Evolutionary conservation across 306 rosid species (phyloP).

Genomic region (Quercus aquifolioides): DNA sequence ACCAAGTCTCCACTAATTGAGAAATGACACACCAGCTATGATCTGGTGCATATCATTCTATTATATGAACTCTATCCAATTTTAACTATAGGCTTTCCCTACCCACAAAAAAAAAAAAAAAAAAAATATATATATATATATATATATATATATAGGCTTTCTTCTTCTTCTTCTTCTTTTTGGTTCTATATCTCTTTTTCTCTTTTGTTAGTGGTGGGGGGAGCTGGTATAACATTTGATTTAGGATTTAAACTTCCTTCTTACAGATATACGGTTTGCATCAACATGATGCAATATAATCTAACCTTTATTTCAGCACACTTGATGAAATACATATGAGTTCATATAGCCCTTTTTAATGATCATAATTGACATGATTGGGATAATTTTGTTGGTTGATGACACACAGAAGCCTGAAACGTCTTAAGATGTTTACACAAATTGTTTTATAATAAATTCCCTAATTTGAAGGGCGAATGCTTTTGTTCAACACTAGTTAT

Average conservation of each 20-base stretch:
- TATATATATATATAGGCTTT: background rate
- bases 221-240: too few species aligned
- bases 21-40: too few species aligned
- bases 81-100: too few species aligned
- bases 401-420: background rate
- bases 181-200: too few species aligned
- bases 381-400: background rate
- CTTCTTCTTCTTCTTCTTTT: background rate
- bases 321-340: background rate
- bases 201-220: background rate
- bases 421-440: background rate
- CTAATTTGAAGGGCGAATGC: background rate
- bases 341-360: background rate
- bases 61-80: too few species aligned
- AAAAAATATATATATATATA: too few species aligned
- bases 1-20: too few species aligned
- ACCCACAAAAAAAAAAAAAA: too few species aligned
- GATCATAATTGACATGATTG: background rate
- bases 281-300: background rate
- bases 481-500: conserved; percentile 8
- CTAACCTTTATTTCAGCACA: background rate
- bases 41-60: too few species aligned
- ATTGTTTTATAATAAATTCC: background rate
- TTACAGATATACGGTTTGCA: background rate
- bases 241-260: background rate